Percentiles rank a stretch among this genome's conserved stretches.
These are phyloP conservation scores for Pichia sp. DNA, from an alignment of 1,139 yeast genomes.

Conservation along the genomic window DNA sequence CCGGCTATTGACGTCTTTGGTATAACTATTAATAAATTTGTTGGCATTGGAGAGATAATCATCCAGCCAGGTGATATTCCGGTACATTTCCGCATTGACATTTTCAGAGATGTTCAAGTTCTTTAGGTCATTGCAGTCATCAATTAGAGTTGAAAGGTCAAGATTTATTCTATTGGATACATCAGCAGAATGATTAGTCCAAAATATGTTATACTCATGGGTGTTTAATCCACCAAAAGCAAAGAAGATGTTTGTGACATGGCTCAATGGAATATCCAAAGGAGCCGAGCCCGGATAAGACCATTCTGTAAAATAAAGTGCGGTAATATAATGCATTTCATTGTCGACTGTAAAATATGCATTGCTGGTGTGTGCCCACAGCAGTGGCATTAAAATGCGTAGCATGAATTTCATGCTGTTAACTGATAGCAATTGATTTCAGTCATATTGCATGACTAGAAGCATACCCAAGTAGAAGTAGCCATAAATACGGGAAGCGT, in stretches of 20 bases:
- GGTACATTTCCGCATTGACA: not conserved
- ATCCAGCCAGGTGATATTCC: slow-evolving; percentile 5
- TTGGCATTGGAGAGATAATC: not conserved
- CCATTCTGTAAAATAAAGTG: slow-evolving; percentile 55
- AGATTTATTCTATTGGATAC: slow-evolving; percentile 9
- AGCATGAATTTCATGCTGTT: too few relatives aligned
- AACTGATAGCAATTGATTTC: too few relatives aligned
- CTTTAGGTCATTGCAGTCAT: slow-evolving; percentile 2
- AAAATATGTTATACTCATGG: slow-evolving; percentile 35
- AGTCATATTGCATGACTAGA: too few relatives aligned
- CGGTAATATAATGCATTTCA: slow-evolving; percentile 9
- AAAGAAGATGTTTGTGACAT: slow-evolving; percentile 64
- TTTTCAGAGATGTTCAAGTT: not conserved
- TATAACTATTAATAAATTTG: too few relatives aligned
- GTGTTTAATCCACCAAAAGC: slow-evolving; percentile 63
- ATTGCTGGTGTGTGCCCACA: too few relatives aligned
- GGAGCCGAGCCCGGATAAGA: slow-evolving; percentile 68
- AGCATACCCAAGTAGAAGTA: too few relatives aligned
- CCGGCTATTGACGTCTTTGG: not conserved
- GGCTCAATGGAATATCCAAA: slow-evolving; percentile 50
- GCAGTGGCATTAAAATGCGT: too few relatives aligned
- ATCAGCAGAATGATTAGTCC: slow-evolving; percentile 13
- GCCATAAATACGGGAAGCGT: too few relatives aligned
- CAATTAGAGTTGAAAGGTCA: slow-evolving; percentile 2
- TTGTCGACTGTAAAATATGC: not conserved